A percentile compares a stretch with the other conserved stretches of the same genome.
phyloP scores from a whole-genome alignment of 805 yeast species.

The Lipomyces anomalus region DNA sequence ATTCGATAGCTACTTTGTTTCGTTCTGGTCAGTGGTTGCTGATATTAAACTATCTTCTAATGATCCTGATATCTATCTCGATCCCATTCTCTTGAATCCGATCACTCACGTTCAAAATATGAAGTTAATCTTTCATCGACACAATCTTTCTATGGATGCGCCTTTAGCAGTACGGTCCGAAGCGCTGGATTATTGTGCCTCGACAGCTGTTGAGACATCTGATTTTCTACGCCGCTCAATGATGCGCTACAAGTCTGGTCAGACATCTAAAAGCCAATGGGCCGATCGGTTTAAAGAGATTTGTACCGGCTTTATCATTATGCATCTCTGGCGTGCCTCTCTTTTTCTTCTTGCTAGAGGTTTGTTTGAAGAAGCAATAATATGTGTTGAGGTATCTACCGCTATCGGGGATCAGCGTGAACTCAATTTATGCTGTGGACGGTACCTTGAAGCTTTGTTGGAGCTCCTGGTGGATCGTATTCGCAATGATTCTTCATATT shows the following conservation, averaged over 20 bases:
- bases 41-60: no score
- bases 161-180: constrained; percentile 12
- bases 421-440: constrained; percentile 16
- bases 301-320: constrained; percentile 6
- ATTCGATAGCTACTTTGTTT: constrained; percentile 16
- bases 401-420: constrained; percentile 21
- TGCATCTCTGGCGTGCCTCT: constrained; percentile 16
- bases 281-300: constrained; percentile 7
- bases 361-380: constrained; percentile 14
- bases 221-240: constrained; percentile 15
- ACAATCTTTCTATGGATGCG: constrained; percentile 18
- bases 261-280: constrained; percentile 9
- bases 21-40: constrained; percentile 17
- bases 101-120: constrained; percentile 17
- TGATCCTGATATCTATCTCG: constrained; percentile 6
- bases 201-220: constrained; percentile 14
- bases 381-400: constrained; percentile 15
- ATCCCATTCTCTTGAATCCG: constrained; percentile 15
- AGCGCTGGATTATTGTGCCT: constrained; percentile 17
- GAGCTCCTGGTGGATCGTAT: neutral
- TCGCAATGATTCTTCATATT: constrained; percentile 2
- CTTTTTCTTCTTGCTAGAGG: constrained; percentile 16
- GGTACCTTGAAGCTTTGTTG: constrained; percentile 14
- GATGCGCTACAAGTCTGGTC: constrained; percentile 1
- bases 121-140: constrained; percentile 16